Evolutionary conservation across 169 alveolate species (phyloP).

Genomic region (Plasmodium reichenowi): DNA sequence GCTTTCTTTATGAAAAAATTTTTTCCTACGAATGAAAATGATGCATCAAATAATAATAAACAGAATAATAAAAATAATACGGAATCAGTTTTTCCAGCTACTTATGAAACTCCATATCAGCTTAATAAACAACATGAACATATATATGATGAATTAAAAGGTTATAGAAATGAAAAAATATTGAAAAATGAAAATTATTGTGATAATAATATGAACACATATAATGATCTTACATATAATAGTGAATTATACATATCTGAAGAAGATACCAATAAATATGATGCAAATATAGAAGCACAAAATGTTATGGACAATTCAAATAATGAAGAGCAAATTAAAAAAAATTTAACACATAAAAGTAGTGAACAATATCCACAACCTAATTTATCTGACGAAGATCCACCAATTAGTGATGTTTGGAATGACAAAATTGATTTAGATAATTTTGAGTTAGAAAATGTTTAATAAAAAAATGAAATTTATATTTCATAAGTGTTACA

Average conservation of each 20-base stretch:
- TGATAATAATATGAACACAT: background rate
- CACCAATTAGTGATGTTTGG: conserved; percentile 66
- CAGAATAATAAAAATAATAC: background rate
- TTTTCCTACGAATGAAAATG: background rate
- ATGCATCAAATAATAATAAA: background rate
- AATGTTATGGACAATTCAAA: background rate
- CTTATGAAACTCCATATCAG: background rate
- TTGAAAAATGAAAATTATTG: background rate
- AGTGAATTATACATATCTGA: background rate
- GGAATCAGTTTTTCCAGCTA: background rate
- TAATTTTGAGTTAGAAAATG: conserved; percentile 16
- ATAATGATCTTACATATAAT: background rate
- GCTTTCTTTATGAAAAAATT: no score
- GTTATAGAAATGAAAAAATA: background rate
- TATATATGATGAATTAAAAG: background rate
- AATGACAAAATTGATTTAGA: conserved; percentile 65
- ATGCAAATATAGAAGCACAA: background rate
- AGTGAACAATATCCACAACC: conserved; percentile 17
- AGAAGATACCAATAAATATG: conserved; percentile 17
- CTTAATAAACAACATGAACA: background rate
- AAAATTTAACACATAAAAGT: background rate
- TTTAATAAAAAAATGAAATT: conserved; percentile 15
- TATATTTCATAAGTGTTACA: background rate
- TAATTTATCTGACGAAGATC: conserved; percentile 52
- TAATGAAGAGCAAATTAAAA: conserved; percentile 8